These are phyloP conservation scores for Nemania sp. DNA, from an alignment of 2,329 filamentous ascomycete genomes.

Conservation along the genomic window DNA sequence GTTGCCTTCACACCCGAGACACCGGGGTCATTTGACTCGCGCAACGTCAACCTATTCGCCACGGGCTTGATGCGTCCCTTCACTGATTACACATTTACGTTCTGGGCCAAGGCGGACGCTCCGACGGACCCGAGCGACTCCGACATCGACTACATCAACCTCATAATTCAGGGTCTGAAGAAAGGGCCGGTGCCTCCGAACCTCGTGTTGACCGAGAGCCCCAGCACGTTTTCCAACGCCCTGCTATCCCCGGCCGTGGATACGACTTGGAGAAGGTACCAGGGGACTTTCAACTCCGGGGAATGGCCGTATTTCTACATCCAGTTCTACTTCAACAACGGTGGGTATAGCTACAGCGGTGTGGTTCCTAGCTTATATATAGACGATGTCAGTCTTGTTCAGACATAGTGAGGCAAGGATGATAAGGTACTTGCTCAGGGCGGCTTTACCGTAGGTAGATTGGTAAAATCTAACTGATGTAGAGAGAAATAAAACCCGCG, in stretches of 20 bases:
- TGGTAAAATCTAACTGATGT: no score
- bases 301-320: slow-evolving; percentile 24
- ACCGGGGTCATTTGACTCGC: slow-evolving; percentile 7
- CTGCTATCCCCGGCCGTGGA: slow-evolving; percentile 13
- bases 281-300: slow-evolving; percentile 18
- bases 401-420: not conserved
- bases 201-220: slow-evolving; percentile 12
- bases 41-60: slow-evolving; percentile 18
- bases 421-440: no score
- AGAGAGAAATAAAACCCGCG: no score
- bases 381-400: slow-evolving; percentile 21
- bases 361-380: slow-evolving; percentile 18
- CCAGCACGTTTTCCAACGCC: slow-evolving; percentile 13
- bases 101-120: slow-evolving; percentile 16
- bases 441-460: no score
- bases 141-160: slow-evolving; percentile 16
- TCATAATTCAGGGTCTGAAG: slow-evolving; percentile 16
- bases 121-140: slow-evolving; percentile 8
- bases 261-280: slow-evolving; percentile 18
- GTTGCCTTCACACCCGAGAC: slow-evolving; percentile 15
- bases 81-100: slow-evolving; percentile 15
- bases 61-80: slow-evolving; percentile 19
- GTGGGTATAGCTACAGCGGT: slow-evolving; percentile 13
- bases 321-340: slow-evolving; percentile 22
- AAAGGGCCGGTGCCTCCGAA: slow-evolving; percentile 14